These are phyloP conservation scores for Zymoseptoria ardabiliae DNA, from an alignment of 2,329 filamentous ascomycete species.

Conservation along the genomic window DNA sequence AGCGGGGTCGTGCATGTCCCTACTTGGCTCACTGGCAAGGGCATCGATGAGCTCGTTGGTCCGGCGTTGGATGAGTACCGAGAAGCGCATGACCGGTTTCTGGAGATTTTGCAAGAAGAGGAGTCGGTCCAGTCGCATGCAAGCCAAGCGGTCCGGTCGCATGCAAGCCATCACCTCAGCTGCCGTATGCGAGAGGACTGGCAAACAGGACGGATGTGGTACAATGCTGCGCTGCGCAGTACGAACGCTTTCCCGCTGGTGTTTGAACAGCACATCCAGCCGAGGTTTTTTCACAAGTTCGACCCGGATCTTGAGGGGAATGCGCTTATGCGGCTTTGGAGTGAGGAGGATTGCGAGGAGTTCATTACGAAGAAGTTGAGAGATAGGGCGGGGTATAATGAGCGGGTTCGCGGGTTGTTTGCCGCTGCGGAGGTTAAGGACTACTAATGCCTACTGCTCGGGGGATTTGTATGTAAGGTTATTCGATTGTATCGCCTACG, in stretches of 20 bases:
- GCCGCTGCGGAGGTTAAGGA: not conserved
- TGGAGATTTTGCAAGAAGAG: constrained; percentile 3
- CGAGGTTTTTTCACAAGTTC: not conserved
- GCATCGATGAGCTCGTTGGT: constrained; percentile 4
- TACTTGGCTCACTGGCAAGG: constrained; percentile 23
- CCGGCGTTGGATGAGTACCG: constrained; percentile 6
- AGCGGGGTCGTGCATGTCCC: constrained; percentile 24
- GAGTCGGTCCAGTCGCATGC: constrained; percentile 1
- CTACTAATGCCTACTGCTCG: too few relatives aligned
- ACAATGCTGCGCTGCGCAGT: constrained; percentile 7
- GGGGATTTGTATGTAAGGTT: too few relatives aligned
- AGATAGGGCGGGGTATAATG: not conserved
- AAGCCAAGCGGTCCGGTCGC: not conserved
- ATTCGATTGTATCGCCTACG: too few relatives aligned
- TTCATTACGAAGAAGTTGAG: not conserved
- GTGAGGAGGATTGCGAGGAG: not conserved
- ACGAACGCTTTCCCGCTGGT: constrained; percentile 7
- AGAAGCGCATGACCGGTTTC: constrained; percentile 5
- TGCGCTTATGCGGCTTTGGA: not conserved
- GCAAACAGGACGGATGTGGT: constrained; percentile 35
- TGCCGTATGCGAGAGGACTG: constrained; percentile 4
- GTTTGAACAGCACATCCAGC: constrained; percentile 7
- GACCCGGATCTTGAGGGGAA: not conserved
- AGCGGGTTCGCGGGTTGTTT: not conserved
- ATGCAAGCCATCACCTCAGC: not conserved